phyloP scores from a whole-genome alignment of 2,329 filamentous ascomycete genomes.

The Xylariales sp. region DNA sequence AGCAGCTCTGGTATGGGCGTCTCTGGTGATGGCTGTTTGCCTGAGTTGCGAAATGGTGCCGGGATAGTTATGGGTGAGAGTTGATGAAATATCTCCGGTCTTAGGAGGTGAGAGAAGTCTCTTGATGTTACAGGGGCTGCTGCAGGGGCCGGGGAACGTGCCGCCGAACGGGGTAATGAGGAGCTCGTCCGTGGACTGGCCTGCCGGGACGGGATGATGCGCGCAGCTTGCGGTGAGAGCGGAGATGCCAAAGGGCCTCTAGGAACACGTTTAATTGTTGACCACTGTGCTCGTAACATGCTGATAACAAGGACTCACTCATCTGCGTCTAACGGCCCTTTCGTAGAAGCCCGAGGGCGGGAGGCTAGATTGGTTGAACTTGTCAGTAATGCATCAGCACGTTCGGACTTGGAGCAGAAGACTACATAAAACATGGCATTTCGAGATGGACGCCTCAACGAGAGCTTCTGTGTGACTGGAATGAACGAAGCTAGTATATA shows the following conservation, averaged over 20 bases:
- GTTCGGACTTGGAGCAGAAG: neutral
- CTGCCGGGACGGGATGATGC: constrained; percentile 18
- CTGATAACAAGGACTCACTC: constrained; percentile 16
- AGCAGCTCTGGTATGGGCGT: constrained; percentile 67
- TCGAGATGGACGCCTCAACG: too few relatives aligned
- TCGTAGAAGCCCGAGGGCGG: constrained; percentile 66
- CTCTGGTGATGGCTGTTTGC: constrained; percentile 57
- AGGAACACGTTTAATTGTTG: constrained; percentile 2
- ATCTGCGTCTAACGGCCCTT: constrained; percentile 51
- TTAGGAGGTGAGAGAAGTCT: constrained; percentile 76
- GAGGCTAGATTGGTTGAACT: constrained; percentile 37
- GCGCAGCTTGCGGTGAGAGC: constrained; percentile 21
- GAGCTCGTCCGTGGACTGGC: constrained; percentile 20
- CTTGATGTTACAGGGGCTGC: constrained; percentile 42
- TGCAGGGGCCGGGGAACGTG: constrained; percentile 13
- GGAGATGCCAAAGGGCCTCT: constrained; percentile 21
- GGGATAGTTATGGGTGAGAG: constrained; percentile 61
- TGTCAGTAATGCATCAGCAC: constrained; percentile 19
- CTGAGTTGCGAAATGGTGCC: constrained; percentile 63
- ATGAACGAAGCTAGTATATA: neutral
- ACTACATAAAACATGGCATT: too few relatives aligned
- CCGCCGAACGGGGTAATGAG: constrained; percentile 16
- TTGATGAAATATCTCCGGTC: constrained; percentile 77
- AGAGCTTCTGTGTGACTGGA: too few relatives aligned
- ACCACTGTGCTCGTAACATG: constrained; percentile 6